Percentiles rank a stretch among this genome's conserved stretches.
These are phyloP conservation scores for Entelexis paramagnoliae DNA, from an alignment of 1,139 yeast genomes.

Conservation along the genomic window DNA sequence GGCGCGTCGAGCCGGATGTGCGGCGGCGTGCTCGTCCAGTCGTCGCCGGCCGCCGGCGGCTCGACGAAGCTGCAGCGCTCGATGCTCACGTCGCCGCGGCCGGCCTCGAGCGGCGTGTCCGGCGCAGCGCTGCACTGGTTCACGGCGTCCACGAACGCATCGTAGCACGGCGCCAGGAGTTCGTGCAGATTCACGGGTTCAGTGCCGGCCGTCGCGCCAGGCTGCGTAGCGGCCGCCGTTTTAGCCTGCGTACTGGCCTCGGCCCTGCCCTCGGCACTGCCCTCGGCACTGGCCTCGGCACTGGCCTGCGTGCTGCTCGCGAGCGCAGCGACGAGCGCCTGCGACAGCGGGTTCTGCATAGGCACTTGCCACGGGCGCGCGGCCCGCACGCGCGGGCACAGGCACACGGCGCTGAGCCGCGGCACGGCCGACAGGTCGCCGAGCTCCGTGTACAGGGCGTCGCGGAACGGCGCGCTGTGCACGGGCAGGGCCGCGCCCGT, in stretches of 20 bases:
- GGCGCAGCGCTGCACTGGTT: too few relatives aligned
- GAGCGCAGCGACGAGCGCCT: neutral
- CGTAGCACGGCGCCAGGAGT: neutral
- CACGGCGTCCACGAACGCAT: neutral
- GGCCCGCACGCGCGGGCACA: neutral
- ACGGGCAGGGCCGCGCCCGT: neutral
- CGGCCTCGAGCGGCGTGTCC: neutral
- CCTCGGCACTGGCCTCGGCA: too few relatives aligned
- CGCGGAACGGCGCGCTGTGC: neutral
- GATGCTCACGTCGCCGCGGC: neutral
- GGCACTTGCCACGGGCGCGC: too few relatives aligned
- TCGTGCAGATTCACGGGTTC: too few relatives aligned
- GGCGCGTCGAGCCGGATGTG: neutral
- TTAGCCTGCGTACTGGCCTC: too few relatives aligned
- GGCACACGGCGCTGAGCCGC: neutral
- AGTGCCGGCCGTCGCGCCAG: too few relatives aligned
- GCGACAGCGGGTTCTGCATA: neutral
- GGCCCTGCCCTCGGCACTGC: too few relatives aligned
- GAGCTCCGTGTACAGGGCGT: conserved; percentile 11
- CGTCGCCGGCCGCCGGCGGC: neutral
- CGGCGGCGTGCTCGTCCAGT: neutral
- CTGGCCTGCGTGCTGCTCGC: too few relatives aligned
- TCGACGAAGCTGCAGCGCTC: neutral
- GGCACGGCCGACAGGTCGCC: neutral
- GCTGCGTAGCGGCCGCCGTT: too few relatives aligned